Evolutionary conservation across 192 early-diverging fungal species (phyloP).

Genomic region (Ambispora gerdemannii): DNA sequence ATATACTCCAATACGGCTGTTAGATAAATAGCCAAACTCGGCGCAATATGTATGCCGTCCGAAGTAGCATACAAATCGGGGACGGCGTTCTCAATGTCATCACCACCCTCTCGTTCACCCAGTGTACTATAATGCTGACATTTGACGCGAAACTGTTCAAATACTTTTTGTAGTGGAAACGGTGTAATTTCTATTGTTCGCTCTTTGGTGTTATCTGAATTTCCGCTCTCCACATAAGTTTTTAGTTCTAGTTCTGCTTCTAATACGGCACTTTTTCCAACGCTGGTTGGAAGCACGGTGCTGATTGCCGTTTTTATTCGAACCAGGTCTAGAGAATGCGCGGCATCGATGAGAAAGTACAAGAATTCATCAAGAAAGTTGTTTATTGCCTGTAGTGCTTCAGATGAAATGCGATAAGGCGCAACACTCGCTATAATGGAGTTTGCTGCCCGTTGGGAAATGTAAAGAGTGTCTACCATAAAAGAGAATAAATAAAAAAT

Average conservation of each 20-base stretch:
- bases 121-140: conserved; percentile 56
- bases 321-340: conserved; percentile 46
- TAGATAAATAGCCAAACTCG: conserved; percentile 55
- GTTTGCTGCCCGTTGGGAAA: conserved; percentile 59
- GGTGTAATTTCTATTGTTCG: conserved; percentile 31
- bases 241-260: conserved; percentile 61
- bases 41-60: conserved; percentile 38
- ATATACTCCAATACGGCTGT: conserved; percentile 59
- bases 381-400: conserved; percentile 54
- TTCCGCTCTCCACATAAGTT: conserved; percentile 51
- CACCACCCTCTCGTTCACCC: conserved; percentile 36
- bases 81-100: background rate
- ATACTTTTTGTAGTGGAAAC: conserved; percentile 37
- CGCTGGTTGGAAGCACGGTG: conserved; percentile 47
- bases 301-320: conserved; percentile 50
- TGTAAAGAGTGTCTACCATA: conserved; percentile 51
- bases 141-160: conserved; percentile 50
- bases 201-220: conserved; percentile 40
- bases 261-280: conserved; percentile 59
- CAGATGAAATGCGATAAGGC: conserved; percentile 53
- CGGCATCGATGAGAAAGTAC: conserved; percentile 44
- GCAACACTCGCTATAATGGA: conserved; percentile 57
- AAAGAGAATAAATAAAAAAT: background rate
- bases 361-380: conserved; percentile 58
- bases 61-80: conserved; percentile 33